Base-by-base conservation (phyloP, 345 rosid species). In the Physaria fendleri region DNA sequence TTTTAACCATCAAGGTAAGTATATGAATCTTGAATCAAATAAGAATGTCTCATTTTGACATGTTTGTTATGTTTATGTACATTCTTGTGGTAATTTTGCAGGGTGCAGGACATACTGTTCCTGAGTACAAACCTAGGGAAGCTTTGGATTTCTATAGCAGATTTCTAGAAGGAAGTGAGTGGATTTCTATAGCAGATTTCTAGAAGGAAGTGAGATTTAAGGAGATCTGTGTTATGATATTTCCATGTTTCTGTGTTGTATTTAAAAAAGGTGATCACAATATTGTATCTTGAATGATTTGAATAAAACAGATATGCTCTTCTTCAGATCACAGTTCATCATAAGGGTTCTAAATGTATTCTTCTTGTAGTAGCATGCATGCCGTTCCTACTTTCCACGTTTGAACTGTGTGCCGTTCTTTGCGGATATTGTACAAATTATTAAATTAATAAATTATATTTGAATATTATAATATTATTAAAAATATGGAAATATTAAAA, bases 31-130 rank as follows among this genome's bases (percentile, higher is more conserved):
- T 12, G 32, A 16, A 2, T 35, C 0, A 15, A 23, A 47, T 62
- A 38, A 27, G 2, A 29, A 27, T n/a, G n/a, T 47, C 29, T 17
- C 17, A 38, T 5, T 32, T 21, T 0, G 8, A 22, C 12, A 8
- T 60, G 28, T 32, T 43, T 46, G 56, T 11, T 48, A 33, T 3
- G 32, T 24, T 23, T 3, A n/a, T n/a, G n/a, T n/a, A n/a, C n/a
- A n/a, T n/a, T n/a, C n/a, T 47, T 50, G 45, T 43, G 41, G 44
- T 62, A 24, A 53, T 57, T n/a, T n/a, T 75, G 58, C 77, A 91
- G 96, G 95, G 96, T 18, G 71, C 95, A 38, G 98, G 98, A 20
- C 98, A 92, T 64, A 88, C 96, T 0, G 95, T 92, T 12, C 96
- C 98, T 4, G 95, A 88, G 70, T 88, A 88, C 80, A 92, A 88